Conservation (phyloP, 116 monocot genomes). For the Zostera marina region DNA sequence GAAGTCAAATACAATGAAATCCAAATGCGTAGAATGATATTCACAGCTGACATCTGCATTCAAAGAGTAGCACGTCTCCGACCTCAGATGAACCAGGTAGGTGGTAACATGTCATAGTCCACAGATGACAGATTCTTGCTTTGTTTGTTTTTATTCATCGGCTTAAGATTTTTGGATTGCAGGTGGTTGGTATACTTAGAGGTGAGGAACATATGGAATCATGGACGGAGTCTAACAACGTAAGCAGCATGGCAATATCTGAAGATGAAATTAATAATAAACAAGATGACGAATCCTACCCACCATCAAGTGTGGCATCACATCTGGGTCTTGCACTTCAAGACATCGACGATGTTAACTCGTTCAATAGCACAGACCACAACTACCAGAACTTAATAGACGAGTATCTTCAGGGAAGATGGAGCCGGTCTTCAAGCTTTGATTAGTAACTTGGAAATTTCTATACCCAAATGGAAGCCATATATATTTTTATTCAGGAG, state of each 20-base stretch:
- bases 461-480: neutral
- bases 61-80: constrained; percentile 41
- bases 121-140: neutral
- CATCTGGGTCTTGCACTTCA: constrained; percentile 68
- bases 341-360: constrained; percentile 55
- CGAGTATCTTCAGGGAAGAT: constrained; percentile 52
- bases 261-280: constrained; percentile 17
- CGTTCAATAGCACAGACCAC: constrained; percentile 43
- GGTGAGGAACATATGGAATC: constrained; percentile 25
- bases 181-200: constrained; percentile 53
- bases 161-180: neutral
- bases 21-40: constrained; percentile 41
- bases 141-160: too few relatives aligned
- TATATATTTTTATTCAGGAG: neutral
- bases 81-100: constrained; percentile 54
- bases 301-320: constrained; percentile 38
- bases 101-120: neutral
- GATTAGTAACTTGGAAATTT: constrained; percentile 19
- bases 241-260: neutral
- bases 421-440: constrained; percentile 80
- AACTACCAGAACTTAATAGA: constrained; percentile 33
- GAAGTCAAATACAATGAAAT: constrained; percentile 27
- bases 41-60: constrained; percentile 55
- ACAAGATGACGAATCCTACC: constrained; percentile 58
- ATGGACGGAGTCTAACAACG: constrained; percentile 16